Base-by-base conservation (phyloP, 2,329 filamentous ascomycete genomes). In the Paecilomyces sp. region DNA sequence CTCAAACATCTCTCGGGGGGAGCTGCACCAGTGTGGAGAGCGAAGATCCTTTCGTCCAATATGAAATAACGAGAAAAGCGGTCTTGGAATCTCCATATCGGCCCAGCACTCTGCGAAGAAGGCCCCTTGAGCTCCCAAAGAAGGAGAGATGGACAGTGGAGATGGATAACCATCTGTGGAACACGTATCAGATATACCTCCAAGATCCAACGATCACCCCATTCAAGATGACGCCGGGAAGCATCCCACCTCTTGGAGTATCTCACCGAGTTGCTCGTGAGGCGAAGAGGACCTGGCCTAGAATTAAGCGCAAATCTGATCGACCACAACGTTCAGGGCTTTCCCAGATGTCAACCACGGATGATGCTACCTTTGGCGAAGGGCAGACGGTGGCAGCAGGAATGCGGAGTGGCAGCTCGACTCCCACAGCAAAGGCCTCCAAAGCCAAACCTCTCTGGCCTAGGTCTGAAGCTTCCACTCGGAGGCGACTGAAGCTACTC, bases 161-260 rank as follows among this genome's bases (percentile, higher is more conserved):
- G 57, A 87, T 87, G 84, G 85, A 88, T 68, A 80, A 83, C 59
- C 85, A 88, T 67, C 73, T 88, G 33, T 87, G 85, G 85, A 82
- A 85, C 68, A 85, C 83, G 8, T 88, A 87, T 71, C 83, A 86
- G 74, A 78, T 80, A 57, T 87, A 87, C 68, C 75, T 88, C n/a
- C 83, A 85, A 62, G 85, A 88, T 69, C 85, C 85, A 22, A 85
- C 82, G 3, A 80, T 87, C 55, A 88, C 85, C 1, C 85, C 85
- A 0, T 88, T 88, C 78, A 88, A 88, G 68, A 85, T 84, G 74
- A 79, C 87, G 0, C 85, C 85, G 2, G 85, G 85, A 55, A 85
- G 82, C 52, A 79, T 83, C 34, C 85, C 85, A 41, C 85, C 85
- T 11, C 80, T 87, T 57, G 85, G 85, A 18, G 83, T 88, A 28